Evolutionary conservation across 1,284 basidiomycete genomes (phyloP), one percentile per base, ranked within the genome.

Genomic region (Trichosporon sp.): DNA sequence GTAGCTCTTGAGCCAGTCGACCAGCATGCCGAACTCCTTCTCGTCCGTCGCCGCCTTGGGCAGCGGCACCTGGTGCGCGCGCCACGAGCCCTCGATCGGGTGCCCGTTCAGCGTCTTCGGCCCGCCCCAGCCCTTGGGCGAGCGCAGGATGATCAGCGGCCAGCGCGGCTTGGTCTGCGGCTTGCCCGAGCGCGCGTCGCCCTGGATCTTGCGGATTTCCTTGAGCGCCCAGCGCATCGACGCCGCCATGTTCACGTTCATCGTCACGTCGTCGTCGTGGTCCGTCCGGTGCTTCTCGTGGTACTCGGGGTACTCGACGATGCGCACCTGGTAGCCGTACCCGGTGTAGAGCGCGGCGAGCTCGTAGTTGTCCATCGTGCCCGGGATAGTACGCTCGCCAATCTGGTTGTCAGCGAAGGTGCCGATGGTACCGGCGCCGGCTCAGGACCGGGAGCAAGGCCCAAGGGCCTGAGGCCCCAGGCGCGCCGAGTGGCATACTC

Each of bases 341-440:
- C 91, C 91, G 35, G 76, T 76, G 75, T 77, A 80, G 11, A 81
- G 72, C 38, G 77, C 78, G 9, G 75, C 78, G 53, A 81, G 73
- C 78, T 95, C 93, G 75, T 89, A 88, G 80, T 95, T 86, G 77
- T 94, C 92, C 91, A 95, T 93, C n/a, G 89, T 89, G 44, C 92
- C 93, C 72, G 89, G 90, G 71, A 96, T 90, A 21, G 93, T 95
- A 32, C 92, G 87, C 78, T 95, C 91, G 4, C 90, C 91, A 71
- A 95, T 95, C 86, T 93, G 90, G 15, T n/a, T 12, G 25, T 38
- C n/a, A 86, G 90, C 29, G 2, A 91, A 18, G 89, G 88, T 29
- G 18, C 38, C 38, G 71, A n/a, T n/a, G n/a, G n/a, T n/a, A n/a
- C n/a, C n/a, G n/a, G n/a, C n/a, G n/a, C n/a, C n/a, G n/a, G n/a